phyloP scores from a whole-genome alignment of 2,329 filamentous ascomycete species.

The Colletotrichum costaricense region DNA sequence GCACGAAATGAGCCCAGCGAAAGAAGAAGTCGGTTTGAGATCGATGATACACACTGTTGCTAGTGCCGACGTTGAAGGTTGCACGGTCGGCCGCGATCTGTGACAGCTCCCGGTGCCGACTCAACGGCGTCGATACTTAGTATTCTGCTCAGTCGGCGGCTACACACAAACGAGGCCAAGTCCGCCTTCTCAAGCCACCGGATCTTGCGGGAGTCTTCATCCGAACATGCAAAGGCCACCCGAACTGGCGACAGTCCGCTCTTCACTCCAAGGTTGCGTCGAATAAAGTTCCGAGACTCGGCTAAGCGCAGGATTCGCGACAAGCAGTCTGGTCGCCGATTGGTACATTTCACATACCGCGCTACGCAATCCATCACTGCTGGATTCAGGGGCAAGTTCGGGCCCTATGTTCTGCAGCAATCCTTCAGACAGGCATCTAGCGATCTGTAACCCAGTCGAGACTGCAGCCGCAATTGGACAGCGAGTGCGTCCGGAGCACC shows the following conservation, averaged over 20 bases:
- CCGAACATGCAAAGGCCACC: background rate
- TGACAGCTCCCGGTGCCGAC: background rate
- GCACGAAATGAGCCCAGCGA: background rate
- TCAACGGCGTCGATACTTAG: background rate
- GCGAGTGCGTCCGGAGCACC: background rate
- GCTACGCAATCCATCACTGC: background rate
- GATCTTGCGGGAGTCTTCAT: background rate
- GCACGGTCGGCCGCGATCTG: background rate
- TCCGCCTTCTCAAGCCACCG: no score
- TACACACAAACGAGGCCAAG: no score
- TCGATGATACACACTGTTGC: background rate
- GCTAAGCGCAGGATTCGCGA: background rate
- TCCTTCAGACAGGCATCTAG: background rate
- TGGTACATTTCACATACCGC: background rate
- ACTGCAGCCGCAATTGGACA: background rate
- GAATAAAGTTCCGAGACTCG: background rate
- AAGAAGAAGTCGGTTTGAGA: background rate
- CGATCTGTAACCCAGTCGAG: constrained; percentile 6
- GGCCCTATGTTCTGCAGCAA: background rate
- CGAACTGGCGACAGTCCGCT: background rate
- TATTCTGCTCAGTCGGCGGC: no score
- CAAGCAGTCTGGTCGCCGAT: background rate
- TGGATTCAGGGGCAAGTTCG: constrained; percentile 1
- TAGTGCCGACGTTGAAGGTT: background rate
- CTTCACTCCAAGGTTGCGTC: background rate